Conservation (phyloP, 208 protist species). For the Borovskyia barvae region DNA sequence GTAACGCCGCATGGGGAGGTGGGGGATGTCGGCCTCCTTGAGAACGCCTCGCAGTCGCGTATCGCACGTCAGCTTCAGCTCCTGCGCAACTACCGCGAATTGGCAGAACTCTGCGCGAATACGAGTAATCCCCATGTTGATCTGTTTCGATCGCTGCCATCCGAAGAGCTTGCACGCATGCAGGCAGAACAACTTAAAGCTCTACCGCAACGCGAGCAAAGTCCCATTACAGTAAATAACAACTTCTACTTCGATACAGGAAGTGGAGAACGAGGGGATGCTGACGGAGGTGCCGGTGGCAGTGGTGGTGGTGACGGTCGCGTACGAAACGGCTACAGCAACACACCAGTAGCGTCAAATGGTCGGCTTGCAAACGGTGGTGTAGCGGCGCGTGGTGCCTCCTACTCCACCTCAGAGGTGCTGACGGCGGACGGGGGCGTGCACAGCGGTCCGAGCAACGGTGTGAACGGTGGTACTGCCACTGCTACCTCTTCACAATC, state of each 20-base stretch:
- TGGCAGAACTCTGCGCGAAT: conserved; percentile 52
- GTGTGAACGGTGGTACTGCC: conserved; percentile 1
- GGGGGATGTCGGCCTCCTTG: conserved; percentile 15
- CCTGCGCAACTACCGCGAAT: conserved; percentile 64
- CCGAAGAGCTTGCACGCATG: conserved; percentile 46
- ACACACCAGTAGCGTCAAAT: not conserved
- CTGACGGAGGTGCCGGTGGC: conserved; percentile 3
- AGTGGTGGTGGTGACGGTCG: not conserved
- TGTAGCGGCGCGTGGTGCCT: not conserved
- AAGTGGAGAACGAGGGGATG: not conserved
- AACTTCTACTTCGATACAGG: conserved; percentile 45
- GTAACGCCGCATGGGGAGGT: conserved; percentile 1
- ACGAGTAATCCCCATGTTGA: conserved; percentile 33
- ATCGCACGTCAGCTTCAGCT: conserved; percentile 67
- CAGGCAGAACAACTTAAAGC: conserved; percentile 23
- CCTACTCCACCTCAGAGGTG: conserved; percentile 5
- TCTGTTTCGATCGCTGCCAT: conserved; percentile 30
- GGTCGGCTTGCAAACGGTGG: not conserved
- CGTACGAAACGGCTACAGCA: conserved; percentile 5
- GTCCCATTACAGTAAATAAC: conserved; percentile 54
- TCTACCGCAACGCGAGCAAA: conserved; percentile 23
- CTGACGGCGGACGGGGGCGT: no score
- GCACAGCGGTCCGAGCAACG: not conserved
- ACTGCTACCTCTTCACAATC: conserved; percentile 4
- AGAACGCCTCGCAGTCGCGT: conserved; percentile 40